Evolutionary conservation across 495 filamentous ascomycete species (phyloP), one percentile per base, ranked within the genome.

Genomic region (Penicillium bovifimosum): DNA sequence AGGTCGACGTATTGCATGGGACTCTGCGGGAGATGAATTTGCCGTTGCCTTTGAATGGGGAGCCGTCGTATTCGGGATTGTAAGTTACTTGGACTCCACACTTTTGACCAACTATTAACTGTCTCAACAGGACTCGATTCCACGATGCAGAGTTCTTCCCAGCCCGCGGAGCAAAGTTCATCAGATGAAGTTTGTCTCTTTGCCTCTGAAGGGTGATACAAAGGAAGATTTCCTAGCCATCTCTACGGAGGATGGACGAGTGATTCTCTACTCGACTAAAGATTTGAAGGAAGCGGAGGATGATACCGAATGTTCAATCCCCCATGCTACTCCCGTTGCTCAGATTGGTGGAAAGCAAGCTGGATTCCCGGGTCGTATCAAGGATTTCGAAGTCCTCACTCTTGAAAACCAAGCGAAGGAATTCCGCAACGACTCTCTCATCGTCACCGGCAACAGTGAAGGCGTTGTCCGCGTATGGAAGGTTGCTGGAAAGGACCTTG

Each of bases 201-300:
- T 76, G n/a, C 61, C 71, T 26, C 40, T 59, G 27, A 63, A 74
- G 13, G 70, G 71, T 14, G 71, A 74, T 26, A 59, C 67, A 17
- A 66, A 72, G 28, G 71, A 69, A 13, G 72, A 75, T 13, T 63
- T 92, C 9, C 65, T 98, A 35, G 85, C 84, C 1, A 73, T 95
- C 6, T 88, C 90, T n/a, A 96, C 93, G 0, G 93, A 97, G 65
- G 92, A 97, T 66, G 93, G 95, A 16, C 77, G 87, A 38, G 74
- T 98, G 16, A 56, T 95, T 31, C 95, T 98, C 67, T 96, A 90
- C 63, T 83, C 83, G 39, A 91, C 88, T 2, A 70, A 56, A 60
- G 72, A 51, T 46, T 69, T 71, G 27, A 60, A 63, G 16, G 40
- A 66, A 14, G 53, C 55, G 2, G 61, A 62, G 26, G 61, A 73